Evolutionary conservation across 1,139 yeast species (phyloP), one percentile per base, ranked within the genome.

Genomic region (Suhomyces chickasaworum): DNA sequence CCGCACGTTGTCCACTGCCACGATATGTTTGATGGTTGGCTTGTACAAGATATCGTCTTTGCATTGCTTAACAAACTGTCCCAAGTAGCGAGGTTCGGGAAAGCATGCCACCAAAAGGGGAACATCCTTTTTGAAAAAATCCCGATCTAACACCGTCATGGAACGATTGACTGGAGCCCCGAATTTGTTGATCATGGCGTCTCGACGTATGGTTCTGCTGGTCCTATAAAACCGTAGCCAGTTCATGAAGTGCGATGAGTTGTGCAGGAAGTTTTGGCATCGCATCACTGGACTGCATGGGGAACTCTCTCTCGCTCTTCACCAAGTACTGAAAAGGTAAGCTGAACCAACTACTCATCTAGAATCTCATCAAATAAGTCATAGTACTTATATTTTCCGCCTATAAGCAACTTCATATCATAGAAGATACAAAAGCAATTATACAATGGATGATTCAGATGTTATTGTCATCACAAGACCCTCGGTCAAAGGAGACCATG

Each of bases 91-190:
- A 0, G 95, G 89, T 47, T 89, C 83, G 2, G 84, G 81, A 57
- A 91, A 82, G 43, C 74, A 66, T 1, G 91, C 89, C 13, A 83
- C 86, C 53, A 86, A 78, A 18, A 89, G 68, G 1, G 82, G 78
- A 5, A 86, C 68, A 10, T 73, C 69, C 25, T 73, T 75, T 8
- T 69, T 61, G 68, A 90, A 91, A 55, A 81, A 79, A 0, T 77
- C 64, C 38, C 86, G 77, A 63, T 90, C 93, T 39, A 91, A 73
- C 18, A 61, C 73, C 37, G 60, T 77, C 91, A 89, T 84, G 5
- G 78, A 71, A 42, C 89, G 68, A 60, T 85, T 75, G 10, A 81
- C 69, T 0, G 97, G 97, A 3, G 96, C 95, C 5, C 70, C 68
- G 51, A 73, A 75, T 47, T 60, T 63, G 44, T 64, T 59, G 62